Base-by-base conservation (phyloP, 1,284 basidiomycete species). In the Sporisorium exsertum region DNA sequence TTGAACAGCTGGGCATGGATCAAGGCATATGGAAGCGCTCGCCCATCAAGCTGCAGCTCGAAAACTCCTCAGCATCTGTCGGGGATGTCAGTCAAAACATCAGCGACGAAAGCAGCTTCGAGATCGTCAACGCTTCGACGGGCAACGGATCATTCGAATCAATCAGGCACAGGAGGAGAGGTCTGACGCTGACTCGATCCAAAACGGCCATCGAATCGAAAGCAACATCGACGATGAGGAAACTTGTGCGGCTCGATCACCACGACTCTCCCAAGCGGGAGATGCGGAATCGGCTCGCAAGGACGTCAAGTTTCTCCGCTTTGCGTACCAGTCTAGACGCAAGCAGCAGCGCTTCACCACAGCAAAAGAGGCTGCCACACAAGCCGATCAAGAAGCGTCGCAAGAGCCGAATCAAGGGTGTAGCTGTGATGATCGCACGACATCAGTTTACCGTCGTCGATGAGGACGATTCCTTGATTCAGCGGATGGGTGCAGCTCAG, bases 371-470 rank as follows among this genome's bases (percentile, higher is more conserved):
- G 37, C 40, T 65, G 37, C 58, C 24, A 27, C 58, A 71, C 58
- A 63, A 53, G 16, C 56, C 64, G 16, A 27, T 59, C 47, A 64
- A 65, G 46, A 68, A 65, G 52, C 58, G 62, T 24, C 60, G 71
- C 52, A 73, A 62, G 55, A 73, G 61, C 55, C 57, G 71, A 40
- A 53, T 67, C 13, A 73, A 65, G 29, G 65, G 71, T 51, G 65
- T 73, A 5, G 65, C 71, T 13, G 58, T 73, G 26, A 64, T 68
- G 61, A 58, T 68, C 10, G 71, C 60, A 5, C 35, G 71, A 26
- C 61, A 73, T 42, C 43, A 55, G 24, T 73, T 73, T 45, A 68
- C 71, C 2, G 71, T 73, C 15, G 71, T 73, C 8, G 71, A 73
- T 40, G 71, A 73, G 40, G 71, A 73, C 27, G 65, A 73, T 42